These are phyloP conservation scores for Candida namnaoensis DNA, from an alignment of 805 yeast genomes.

Conservation along the genomic window DNA sequence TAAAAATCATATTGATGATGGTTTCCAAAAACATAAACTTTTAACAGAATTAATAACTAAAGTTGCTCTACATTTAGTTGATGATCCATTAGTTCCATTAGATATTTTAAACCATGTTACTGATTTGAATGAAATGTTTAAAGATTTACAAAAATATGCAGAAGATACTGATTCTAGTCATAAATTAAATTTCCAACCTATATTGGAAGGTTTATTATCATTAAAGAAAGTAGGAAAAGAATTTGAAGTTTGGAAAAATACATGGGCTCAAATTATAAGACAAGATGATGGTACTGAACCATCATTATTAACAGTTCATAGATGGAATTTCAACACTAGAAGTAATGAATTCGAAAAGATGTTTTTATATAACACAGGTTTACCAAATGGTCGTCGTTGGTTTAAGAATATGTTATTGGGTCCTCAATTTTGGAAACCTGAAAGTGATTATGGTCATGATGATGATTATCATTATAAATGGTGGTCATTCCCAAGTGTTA, in stretches of 20 bases:
- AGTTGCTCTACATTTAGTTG: constrained; percentile 51
- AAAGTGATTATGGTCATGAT: constrained; percentile 3
- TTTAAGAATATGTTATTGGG: constrained; percentile 65
- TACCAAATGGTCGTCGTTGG: constrained; percentile 45
- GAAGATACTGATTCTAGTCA: constrained; percentile 10
- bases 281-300: constrained; percentile 62
- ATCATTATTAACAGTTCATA: constrained; percentile 54
- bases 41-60: constrained; percentile 48
- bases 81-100: constrained; percentile 70
- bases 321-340: constrained; percentile 79
- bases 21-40: constrained; percentile 44
- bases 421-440: constrained; percentile 52
- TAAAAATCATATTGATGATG: constrained; percentile 40
- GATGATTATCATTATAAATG: constrained; percentile 30
- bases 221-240: constrained; percentile 36
- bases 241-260: constrained; percentile 44
- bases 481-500: constrained; percentile 68
- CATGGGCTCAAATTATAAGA: constrained; percentile 53
- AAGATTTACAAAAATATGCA: constrained; percentile 37
- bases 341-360: constrained; percentile 45
- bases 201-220: constrained; percentile 22
- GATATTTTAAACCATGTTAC: constrained; percentile 40
- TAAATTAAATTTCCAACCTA: constrained; percentile 19
- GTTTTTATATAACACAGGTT: constrained; percentile 36
- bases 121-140: constrained; percentile 31